phyloP scores from a whole-genome alignment of 805 yeast species.

The Candida nanaspora region DNA sequence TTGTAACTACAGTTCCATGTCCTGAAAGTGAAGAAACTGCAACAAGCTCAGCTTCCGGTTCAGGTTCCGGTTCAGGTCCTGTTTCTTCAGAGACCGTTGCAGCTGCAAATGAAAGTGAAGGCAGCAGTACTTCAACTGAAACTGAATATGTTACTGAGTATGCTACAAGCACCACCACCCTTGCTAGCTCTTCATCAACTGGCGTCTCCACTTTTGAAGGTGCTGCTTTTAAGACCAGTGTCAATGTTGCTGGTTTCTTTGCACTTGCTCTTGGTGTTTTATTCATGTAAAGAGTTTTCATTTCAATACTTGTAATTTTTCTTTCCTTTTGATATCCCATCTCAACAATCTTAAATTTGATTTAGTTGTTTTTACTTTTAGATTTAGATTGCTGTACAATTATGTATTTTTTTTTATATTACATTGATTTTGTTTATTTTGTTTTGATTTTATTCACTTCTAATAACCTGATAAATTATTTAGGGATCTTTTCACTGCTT shows the following conservation, averaged over 20 bases:
- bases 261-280: neutral
- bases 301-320: no score
- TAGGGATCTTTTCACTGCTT: no score
- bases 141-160: neutral
- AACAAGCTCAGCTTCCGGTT: neutral
- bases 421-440: no score
- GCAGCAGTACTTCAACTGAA: neutral
- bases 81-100: neutral
- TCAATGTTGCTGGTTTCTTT: neutral
- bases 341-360: no score
- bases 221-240: neutral
- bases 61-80: neutral
- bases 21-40: neutral
- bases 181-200: neutral
- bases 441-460: no score
- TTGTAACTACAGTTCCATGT: constrained; percentile 2
- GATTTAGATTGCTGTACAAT: no score
- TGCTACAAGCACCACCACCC: neutral
- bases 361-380: no score
- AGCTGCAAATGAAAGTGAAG: neutral
- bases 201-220: neutral
- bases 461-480: no score
- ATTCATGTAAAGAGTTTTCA: neutral
- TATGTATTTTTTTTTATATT: no score
- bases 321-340: no score